Conservation (phyloP, 2,329 filamentous ascomycete species). For the Penicillium sp. region DNA sequence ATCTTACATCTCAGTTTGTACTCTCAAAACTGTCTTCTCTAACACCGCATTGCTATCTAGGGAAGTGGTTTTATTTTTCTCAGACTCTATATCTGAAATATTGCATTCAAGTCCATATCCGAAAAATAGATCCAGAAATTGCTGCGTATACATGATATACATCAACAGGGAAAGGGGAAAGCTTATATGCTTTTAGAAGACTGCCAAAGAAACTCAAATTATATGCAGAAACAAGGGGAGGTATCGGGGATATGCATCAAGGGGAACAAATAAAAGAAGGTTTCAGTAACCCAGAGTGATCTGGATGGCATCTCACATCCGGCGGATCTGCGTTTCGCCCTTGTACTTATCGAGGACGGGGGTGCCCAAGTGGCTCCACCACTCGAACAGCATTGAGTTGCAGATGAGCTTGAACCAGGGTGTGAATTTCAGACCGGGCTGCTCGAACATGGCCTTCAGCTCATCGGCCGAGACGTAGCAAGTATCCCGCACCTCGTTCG, state of each 20-base stretch:
- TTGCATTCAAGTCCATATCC: constrained; percentile 16
- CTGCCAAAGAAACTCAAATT: neutral
- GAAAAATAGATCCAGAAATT: neutral
- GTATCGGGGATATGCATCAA: constrained; percentile 20
- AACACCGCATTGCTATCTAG: neutral
- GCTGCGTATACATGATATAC: neutral
- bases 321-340: constrained; percentile 83
- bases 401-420: constrained; percentile 99
- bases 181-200: neutral
- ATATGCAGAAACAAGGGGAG: constrained; percentile 4
- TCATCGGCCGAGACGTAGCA: constrained; percentile 82
- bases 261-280: constrained; percentile 1
- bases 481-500: constrained; percentile 86
- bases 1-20: neutral
- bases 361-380: constrained; percentile 84
- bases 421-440: constrained; percentile 82
- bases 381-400: constrained; percentile 95
- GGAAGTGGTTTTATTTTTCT: no score
- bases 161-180: neutral
- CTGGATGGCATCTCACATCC: constrained; percentile 65
- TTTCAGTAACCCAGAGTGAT: neutral
- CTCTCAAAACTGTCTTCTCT: neutral
- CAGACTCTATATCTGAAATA: no score
- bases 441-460: constrained; percentile 82
- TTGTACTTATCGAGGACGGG: constrained; percentile 80